These are phyloP conservation scores for Colletotrichum graminicola DNA, from an alignment of 2,329 filamentous ascomycete genomes.

Conservation along the genomic window DNA sequence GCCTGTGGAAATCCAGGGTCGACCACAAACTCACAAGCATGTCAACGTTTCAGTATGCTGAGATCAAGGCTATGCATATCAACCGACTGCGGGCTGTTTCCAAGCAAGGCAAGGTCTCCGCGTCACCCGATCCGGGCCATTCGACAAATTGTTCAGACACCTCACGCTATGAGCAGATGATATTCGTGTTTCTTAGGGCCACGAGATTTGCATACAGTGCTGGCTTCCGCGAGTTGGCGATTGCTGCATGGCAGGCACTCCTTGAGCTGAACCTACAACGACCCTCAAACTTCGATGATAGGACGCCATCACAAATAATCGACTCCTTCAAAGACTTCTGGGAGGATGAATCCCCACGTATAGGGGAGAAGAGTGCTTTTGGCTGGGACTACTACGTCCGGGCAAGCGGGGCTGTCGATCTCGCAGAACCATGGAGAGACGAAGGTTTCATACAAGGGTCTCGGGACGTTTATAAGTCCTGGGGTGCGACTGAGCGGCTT, in stretches of 20 bases:
- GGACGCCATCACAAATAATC: slow-evolving; percentile 44
- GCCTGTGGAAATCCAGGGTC: slow-evolving; percentile 80
- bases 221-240: slow-evolving; percentile 82
- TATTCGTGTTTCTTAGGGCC: slow-evolving; percentile 81
- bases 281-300: slow-evolving; percentile 53
- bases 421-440: slow-evolving; percentile 54
- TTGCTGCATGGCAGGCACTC: slow-evolving; percentile 85
- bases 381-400: slow-evolving; percentile 75
- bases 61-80: slow-evolving; percentile 70
- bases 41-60: slow-evolving; percentile 75
- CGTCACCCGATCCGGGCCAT: slow-evolving; percentile 26
- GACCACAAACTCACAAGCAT: slow-evolving; percentile 80
- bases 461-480: slow-evolving; percentile 63
- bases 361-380: slow-evolving; percentile 78
- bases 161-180: slow-evolving; percentile 56
- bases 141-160: not conserved
- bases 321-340: slow-evolving; percentile 79
- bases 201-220: slow-evolving; percentile 80
- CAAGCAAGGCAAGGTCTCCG: slow-evolving; percentile 27
- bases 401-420: slow-evolving; percentile 52
- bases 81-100: slow-evolving; percentile 57
- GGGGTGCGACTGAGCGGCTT: slow-evolving; percentile 67
- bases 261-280: slow-evolving; percentile 78
- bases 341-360: slow-evolving; percentile 84
- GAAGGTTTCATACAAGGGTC: slow-evolving; percentile 45